Conservation (phyloP, 129 eudicot genomes). For the Tanacetum coccineum region DNA sequence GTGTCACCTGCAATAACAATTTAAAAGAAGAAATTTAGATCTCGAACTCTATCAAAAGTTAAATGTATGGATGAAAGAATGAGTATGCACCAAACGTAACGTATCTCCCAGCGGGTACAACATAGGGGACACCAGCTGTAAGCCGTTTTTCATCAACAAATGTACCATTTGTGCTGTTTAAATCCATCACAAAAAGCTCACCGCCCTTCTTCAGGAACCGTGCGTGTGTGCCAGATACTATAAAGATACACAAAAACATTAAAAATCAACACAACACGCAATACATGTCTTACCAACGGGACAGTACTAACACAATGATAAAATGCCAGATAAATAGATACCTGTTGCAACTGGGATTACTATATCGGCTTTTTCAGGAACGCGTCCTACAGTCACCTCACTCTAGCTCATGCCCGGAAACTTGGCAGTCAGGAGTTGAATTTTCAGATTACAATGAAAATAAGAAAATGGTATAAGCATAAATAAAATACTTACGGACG, state of each 20-base stretch:
- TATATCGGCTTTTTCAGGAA: slow-evolving; percentile 81
- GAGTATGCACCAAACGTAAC: slow-evolving; percentile 64
- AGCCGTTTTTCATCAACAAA: slow-evolving; percentile 79
- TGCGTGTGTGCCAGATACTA: slow-evolving; percentile 85
- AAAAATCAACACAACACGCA: background rate
- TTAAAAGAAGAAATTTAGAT: no score
- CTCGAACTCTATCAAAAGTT: no score
- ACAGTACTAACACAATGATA: background rate
- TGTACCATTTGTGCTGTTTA: slow-evolving; percentile 93
- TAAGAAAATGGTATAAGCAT: background rate
- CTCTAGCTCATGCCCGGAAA: slow-evolving; percentile 33
- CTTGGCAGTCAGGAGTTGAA: slow-evolving; percentile 2
- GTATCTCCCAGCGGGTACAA: slow-evolving; percentile 66
- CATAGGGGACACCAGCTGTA: slow-evolving; percentile 56
- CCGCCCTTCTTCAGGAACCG: slow-evolving; percentile 63
- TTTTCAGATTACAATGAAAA: slow-evolving; percentile 5
- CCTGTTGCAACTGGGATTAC: slow-evolving; percentile 98
- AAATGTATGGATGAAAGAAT: background rate
- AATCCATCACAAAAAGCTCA: slow-evolving; percentile 67
- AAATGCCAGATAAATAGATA: slow-evolving; percentile 9
- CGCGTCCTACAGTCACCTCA: slow-evolving; percentile 72
- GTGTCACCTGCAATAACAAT: slow-evolving; percentile 51
- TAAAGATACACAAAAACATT: background rate
- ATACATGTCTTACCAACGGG: background rate
- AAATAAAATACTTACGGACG: slow-evolving; percentile 56